Evolutionary conservation across 1,284 basidiomycete species (phyloP), one percentile per base, ranked within the genome.

Genomic region (Coniferiporia sulphurascens): DNA sequence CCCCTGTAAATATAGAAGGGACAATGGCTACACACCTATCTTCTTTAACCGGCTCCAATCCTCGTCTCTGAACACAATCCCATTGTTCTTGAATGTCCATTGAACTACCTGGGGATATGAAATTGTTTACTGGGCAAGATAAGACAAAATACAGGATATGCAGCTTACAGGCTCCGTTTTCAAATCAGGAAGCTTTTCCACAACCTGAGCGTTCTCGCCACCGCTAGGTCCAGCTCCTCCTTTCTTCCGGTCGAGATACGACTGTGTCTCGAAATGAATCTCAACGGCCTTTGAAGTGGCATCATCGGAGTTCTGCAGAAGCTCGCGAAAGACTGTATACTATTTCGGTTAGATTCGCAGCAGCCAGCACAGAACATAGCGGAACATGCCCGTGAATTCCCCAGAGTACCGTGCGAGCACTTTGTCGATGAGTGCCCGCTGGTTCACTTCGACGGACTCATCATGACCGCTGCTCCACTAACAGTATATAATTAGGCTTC

Each of bases 291-390:
- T 84, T 5, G 94, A 89, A 45, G 85, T 87, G 1, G 93, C 95
- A 74, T 98, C 96, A 70, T 98, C 95, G 13, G 95, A 95, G 69
- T 98, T 98, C 76, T 98, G 81, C 0, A 98, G 76, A 9, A 98
- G 83, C 71, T 98, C 95, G 44, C 95, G 83, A 68, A 95, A 96
- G 49, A 95, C 91, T 83, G 58, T 7, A 58, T 8, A 13, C 10
- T 5, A n/a, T 32, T 3, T 5, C 27, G 27, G 27, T 50, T 13
- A 49, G 5, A 48, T 19, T 21, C n/a, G 15, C 15, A 49, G 22
- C 50, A 35, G 45, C 27, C 46, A 12, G 7, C 9, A 55, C 48
- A n/a, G 15, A 27, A 27, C 48, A n/a, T 2, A 44, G 63, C 19
- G 12, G 34, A 44, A 53, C 76, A 62, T 63, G 83, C 85, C 84